Evolutionary conservation across 2,329 filamentous ascomycete genomes (phyloP), one percentile per base, ranked within the genome.

Genomic region (Monosporascus sp.): DNA sequence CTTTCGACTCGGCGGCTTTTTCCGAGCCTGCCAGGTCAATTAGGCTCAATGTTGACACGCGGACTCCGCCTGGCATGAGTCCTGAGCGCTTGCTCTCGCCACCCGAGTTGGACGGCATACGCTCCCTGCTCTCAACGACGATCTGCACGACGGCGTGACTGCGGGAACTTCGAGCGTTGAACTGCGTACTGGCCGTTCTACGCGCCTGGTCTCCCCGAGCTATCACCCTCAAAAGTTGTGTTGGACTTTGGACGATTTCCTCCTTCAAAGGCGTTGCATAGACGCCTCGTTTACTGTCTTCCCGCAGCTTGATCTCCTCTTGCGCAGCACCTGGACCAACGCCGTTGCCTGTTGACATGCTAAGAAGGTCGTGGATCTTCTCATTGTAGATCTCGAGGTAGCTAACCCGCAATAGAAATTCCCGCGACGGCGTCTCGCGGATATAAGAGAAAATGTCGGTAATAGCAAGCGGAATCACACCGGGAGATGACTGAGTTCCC

Each of bases 391-490:
- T 99, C 74, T 99, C 94, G 57, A 99, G 79, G 68, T 99, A 99
- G 77, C 93, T 97, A 67, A 99, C 94, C 57, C 94, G 87, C 53
- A 99, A 80, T 53, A 99, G 74, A 61, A 99, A 99, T 67, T 99
- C 94, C 55, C 94, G 83, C 37, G 91, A 90, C 0, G 94, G 94
- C 1, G 94, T 97, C 73, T 99, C 94, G 54, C 94, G 87, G 62
- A 99, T 99, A 70, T 97, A 99, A 0, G 94, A 97, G 71, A 99
- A 99, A 50, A 99, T 99, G 67, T 99, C 94, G 57, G 94, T 97
- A 63, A 99, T 97, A 39, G 94, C 94, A 39, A 97, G 78, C 7
- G 94, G 94, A 52, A 99, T 99, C 27, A 99, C 94, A 74, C 94
- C 94, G 1, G 94, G 94, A 39, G 91, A 96, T 3, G 89, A 90